phyloP scores from a whole-genome alignment of 768 basidiomycete species.

The Leccinellum rugosiceps region DNA sequence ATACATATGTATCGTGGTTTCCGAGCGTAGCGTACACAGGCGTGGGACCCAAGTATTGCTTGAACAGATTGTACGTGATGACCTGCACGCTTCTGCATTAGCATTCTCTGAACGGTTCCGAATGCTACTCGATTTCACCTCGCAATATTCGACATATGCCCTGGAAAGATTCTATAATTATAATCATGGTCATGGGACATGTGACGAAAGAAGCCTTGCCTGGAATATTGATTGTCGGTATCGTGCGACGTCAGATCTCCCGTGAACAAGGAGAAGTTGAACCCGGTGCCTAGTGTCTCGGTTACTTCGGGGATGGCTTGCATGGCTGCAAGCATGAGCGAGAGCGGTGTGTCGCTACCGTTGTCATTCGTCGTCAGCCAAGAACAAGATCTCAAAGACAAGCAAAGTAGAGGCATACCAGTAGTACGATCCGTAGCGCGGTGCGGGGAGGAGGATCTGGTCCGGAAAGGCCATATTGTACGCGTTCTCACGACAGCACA shows the following conservation, averaged over 20 bases:
- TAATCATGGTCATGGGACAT: neutral
- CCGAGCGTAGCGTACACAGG: conserved; percentile 71
- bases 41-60: conserved; percentile 50
- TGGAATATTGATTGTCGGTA: conserved; percentile 59
- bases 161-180: conserved; percentile 29
- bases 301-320: conserved; percentile 65
- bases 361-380: neutral
- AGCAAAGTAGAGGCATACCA: conserved; percentile 3
- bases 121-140: conserved; percentile 36
- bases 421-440: conserved; percentile 53
- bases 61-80: conserved; percentile 60
- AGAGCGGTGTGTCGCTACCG: conserved; percentile 55
- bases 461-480: conserved; percentile 48
- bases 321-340: conserved; percentile 55
- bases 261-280: conserved; percentile 66
- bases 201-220: conserved; percentile 33
- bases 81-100: conserved; percentile 35
- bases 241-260: conserved; percentile 77
- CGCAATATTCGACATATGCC: conserved; percentile 56
- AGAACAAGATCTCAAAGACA: no score
- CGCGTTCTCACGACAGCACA: conserved; percentile 59
- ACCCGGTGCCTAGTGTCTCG: conserved; percentile 54
- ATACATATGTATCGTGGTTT: conserved; percentile 72
- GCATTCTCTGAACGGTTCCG: neutral
- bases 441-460: conserved; percentile 48